A percentile compares a stretch with the other conserved stretches of the same genome.
Conservation (phyloP, 1,284 basidiomycete species). For the Violaceomyces palustris region DNA sequence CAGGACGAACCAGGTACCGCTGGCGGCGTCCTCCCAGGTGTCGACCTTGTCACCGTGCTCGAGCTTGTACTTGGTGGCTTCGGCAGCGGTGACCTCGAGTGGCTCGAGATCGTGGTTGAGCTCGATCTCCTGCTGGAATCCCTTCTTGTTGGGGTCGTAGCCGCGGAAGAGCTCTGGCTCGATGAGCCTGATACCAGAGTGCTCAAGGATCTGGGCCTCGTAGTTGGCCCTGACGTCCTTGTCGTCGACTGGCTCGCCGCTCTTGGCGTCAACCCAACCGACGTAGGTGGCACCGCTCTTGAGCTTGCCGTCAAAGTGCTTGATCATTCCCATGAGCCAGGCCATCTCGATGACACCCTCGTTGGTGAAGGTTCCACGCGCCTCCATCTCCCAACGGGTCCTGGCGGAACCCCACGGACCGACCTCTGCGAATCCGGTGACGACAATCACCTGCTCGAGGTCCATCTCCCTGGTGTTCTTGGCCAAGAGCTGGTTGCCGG, state of each 20-base stretch:
- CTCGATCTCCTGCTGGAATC: slow-evolving; percentile 94
- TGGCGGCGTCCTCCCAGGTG: slow-evolving; percentile 79
- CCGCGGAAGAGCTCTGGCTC: slow-evolving; percentile 96
- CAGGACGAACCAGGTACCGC: slow-evolving; percentile 82
- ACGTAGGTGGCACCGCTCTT: slow-evolving; percentile 77
- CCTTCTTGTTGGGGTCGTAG: slow-evolving; percentile 94
- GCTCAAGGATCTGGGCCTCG: slow-evolving; percentile 85
- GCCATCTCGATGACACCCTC: slow-evolving; percentile 98
- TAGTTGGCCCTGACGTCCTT: slow-evolving; percentile 91
- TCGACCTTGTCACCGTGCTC: slow-evolving; percentile 97
- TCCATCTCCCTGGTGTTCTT: slow-evolving; percentile 62
- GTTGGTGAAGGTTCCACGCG: slow-evolving; percentile 57
- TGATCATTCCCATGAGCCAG: slow-evolving; percentile 98
- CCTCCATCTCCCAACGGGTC: slow-evolving; percentile 82
- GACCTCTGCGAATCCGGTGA: slow-evolving; percentile 94
- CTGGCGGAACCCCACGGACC: slow-evolving; percentile 98
- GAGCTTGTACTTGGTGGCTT: slow-evolving; percentile 90
- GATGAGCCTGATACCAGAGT: slow-evolving; percentile 92
- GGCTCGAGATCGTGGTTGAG: slow-evolving; percentile 94
- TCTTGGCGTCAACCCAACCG: slow-evolving; percentile 94
- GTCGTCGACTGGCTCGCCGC: slow-evolving; percentile 94
- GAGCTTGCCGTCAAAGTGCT: slow-evolving; percentile 93
- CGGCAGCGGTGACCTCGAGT: slow-evolving; percentile 82
- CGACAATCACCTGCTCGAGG: slow-evolving; percentile 88
- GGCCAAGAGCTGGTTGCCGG: slow-evolving; percentile 63